Evolutionary conservation across 2,329 filamentous ascomycete genomes (phyloP).

Genomic region (Penicillium hordei): DNA sequence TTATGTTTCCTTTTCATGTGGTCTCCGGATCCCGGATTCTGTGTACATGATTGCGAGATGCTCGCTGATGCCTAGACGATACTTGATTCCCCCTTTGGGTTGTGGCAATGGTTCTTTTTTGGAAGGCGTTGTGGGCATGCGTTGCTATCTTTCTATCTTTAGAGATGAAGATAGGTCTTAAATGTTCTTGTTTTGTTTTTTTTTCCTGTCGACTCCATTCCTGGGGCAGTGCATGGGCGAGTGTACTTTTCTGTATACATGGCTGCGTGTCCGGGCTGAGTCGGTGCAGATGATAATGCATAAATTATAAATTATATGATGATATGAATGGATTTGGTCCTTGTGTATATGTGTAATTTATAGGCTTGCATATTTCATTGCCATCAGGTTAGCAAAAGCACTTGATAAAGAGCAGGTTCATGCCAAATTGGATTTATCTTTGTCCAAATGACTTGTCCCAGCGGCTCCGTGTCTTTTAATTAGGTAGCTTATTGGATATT

Average conservation of each 20-base stretch:
- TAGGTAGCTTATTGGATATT: neutral
- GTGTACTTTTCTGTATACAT: neutral
- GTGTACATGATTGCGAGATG: no score
- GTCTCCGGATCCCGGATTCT: neutral
- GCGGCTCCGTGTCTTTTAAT: neutral
- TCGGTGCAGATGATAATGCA: neutral
- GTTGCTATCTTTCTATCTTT: neutral
- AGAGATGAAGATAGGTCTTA: neutral
- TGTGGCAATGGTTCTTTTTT: neutral
- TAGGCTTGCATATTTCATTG: neutral
- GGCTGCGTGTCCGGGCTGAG: neutral
- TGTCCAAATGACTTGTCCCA: neutral
- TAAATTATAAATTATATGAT: neutral
- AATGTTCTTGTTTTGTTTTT: neutral
- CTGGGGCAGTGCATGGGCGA: neutral
- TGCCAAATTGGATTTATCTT: neutral
- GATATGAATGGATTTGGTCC: neutral
- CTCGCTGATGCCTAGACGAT: conserved; percentile 1
- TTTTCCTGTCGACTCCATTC: neutral
- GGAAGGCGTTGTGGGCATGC: neutral
- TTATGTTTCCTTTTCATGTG: neutral
- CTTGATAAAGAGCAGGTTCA: neutral
- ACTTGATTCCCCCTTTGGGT: conserved; percentile 9
- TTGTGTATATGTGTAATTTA: no score
- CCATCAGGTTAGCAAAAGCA: neutral